Conservation (phyloP, 352 stramenopile species). For the Pythium plurisporium region DNA sequence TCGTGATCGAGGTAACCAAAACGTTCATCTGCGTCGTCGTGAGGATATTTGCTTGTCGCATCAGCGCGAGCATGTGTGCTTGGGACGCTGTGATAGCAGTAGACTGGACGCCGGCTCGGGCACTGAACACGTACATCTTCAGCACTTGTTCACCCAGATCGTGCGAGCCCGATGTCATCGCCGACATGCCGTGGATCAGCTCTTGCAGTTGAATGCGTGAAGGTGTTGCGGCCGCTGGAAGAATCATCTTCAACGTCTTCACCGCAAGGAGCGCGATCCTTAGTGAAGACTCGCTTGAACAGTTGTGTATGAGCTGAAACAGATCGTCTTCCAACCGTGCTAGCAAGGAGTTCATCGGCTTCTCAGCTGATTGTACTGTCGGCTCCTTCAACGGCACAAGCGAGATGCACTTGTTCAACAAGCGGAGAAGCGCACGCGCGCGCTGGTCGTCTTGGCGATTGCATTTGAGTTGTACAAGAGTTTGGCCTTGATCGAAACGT, state of each 20-base stretch:
- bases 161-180: too few species aligned
- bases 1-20: background rate
- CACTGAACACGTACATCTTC: slow-evolving; percentile 18
- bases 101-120: slow-evolving; percentile 10
- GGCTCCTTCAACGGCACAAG: background rate
- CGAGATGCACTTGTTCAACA: background rate
- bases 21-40: background rate
- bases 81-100: background rate
- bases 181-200: too few species aligned
- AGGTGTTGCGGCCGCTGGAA: background rate
- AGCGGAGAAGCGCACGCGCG: background rate
- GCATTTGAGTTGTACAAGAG: background rate
- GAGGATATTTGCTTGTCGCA: background rate
- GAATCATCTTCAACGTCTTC: background rate
- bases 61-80: background rate
- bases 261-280: background rate
- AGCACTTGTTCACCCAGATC: slow-evolving; percentile 21
- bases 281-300: background rate
- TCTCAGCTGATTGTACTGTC: background rate
- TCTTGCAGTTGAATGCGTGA: background rate
- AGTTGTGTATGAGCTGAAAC: background rate
- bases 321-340: background rate
- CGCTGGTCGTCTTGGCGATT: background rate
- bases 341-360: background rate
- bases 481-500: background rate